Percentiles rank a stretch among this genome's conserved stretches.
Evolutionary conservation across 2,329 filamentous ascomycete genomes (phyloP).

Genomic region (Purpureocillium lavendulum): DNA sequence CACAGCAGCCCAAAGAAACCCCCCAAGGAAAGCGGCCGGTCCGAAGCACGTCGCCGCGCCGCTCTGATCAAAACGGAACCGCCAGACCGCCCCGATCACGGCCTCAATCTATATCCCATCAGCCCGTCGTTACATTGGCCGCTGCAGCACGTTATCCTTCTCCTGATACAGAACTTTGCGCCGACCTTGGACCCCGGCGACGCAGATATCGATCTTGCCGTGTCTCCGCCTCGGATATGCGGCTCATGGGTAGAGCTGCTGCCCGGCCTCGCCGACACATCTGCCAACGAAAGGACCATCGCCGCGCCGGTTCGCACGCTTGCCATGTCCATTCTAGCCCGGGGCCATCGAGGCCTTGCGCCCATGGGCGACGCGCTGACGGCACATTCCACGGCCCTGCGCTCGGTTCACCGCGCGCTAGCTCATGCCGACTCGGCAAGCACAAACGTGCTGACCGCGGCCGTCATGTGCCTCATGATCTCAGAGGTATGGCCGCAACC

Average conservation of each 20-base stretch:
- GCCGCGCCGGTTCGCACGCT: conserved; percentile 23
- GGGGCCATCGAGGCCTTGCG: conserved; percentile 10
- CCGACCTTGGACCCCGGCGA: conserved; percentile 4
- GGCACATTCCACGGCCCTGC: conserved; percentile 20
- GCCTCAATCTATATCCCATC: too few relatives aligned
- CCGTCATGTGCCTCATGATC: conserved; percentile 27
- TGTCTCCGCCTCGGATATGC: conserved; percentile 23
- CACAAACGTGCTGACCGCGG: conserved; percentile 17
- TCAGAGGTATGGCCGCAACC: conserved; percentile 11
- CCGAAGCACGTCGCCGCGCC: background rate
- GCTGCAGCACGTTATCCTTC: conserved; percentile 14
- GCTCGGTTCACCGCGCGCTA: conserved; percentile 15
- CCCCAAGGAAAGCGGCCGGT: background rate
- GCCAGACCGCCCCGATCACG: background rate
- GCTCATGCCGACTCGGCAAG: background rate
- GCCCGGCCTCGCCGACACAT: conserved; percentile 16
- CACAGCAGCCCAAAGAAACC: background rate
- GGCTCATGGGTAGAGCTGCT: conserved; percentile 31
- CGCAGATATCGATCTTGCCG: conserved; percentile 7
- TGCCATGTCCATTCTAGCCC: conserved; percentile 18
- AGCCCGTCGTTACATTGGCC: conserved; percentile 10
- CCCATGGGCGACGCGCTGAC: conserved; percentile 15
- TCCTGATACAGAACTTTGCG: conserved; percentile 14
- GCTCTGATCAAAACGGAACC: too few relatives aligned
- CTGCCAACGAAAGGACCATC: conserved; percentile 13